Evolutionary conservation across 2,329 filamentous ascomycete species (phyloP).

Genomic region (Colletotrichum theobromicola): DNA sequence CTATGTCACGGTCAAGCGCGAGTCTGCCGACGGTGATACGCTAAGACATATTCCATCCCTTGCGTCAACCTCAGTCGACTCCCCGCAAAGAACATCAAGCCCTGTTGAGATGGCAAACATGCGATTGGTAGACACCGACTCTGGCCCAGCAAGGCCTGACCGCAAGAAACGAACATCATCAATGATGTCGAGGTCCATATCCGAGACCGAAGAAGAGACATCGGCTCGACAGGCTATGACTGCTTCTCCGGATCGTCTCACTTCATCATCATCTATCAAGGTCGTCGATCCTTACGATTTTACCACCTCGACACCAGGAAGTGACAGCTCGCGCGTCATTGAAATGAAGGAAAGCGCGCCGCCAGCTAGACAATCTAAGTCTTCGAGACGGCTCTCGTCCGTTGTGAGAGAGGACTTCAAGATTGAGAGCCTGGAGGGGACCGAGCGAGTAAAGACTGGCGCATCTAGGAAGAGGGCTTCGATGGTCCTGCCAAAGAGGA

Average conservation of each 20-base stretch:
- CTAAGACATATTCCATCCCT: constrained; percentile 34
- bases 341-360: constrained; percentile 31
- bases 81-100: background rate
- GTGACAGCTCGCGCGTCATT: constrained; percentile 20
- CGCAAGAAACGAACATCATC: constrained; percentile 46
- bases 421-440: constrained; percentile 29
- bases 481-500: constrained; percentile 42
- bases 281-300: constrained; percentile 61
- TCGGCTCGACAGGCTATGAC: background rate
- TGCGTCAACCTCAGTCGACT: background rate
- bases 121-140: constrained; percentile 29
- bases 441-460: constrained; percentile 27
- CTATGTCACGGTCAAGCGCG: constrained; percentile 34
- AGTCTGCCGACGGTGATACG: constrained; percentile 32
- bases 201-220: constrained; percentile 6
- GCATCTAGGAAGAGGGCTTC: constrained; percentile 45
- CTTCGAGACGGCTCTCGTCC: constrained; percentile 44
- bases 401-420: constrained; percentile 39
- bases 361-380: constrained; percentile 35
- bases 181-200: constrained; percentile 18
- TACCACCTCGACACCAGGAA: constrained; percentile 48
- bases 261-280: background rate
- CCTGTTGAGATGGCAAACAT: constrained; percentile 49
- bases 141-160: constrained; percentile 40
- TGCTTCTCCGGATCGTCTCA: background rate